Evolutionary conservation across 768 basidiomycete species (phyloP).

Genomic region (Dictyophora rubrovolvata): DNA sequence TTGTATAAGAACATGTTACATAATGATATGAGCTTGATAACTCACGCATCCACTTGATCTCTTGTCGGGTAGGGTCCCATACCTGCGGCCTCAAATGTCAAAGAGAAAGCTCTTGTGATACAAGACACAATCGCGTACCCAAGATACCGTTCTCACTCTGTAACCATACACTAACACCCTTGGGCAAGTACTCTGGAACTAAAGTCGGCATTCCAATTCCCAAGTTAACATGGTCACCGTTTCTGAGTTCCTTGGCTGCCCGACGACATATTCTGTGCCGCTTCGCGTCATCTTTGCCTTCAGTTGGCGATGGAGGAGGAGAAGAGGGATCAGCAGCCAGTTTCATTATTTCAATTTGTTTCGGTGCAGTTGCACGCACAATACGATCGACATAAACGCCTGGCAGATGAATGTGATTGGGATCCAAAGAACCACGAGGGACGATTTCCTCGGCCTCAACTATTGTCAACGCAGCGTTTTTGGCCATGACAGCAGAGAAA

Average conservation of each 20-base stretch:
- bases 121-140: constrained; percentile 39
- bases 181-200: constrained; percentile 67
- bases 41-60: constrained; percentile 72
- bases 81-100: constrained; percentile 5
- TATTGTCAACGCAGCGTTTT: constrained; percentile 81
- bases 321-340: constrained; percentile 41
- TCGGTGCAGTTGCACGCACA: constrained; percentile 65
- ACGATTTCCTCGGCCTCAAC: constrained; percentile 93
- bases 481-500: constrained; percentile 80
- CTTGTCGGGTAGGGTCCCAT: constrained; percentile 67
- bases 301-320: constrained; percentile 12
- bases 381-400: constrained; percentile 87
- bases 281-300: constrained; percentile 11
- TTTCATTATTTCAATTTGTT: constrained; percentile 67
- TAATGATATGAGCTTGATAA: constrained; percentile 9
- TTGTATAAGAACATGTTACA: background rate
- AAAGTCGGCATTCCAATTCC: constrained; percentile 90
- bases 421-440: constrained; percentile 68
- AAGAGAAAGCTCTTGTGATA: background rate
- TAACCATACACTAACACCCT: constrained; percentile 73
- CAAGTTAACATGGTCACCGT: constrained; percentile 82
- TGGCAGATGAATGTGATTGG: constrained; percentile 72
- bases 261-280: constrained; percentile 66
- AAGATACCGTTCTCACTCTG: constrained; percentile 89
- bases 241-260: constrained; percentile 81